Evolutionary conservation across 352 stramenopile genomes (phyloP).

Genomic region (Pythium diclinum): DNA sequence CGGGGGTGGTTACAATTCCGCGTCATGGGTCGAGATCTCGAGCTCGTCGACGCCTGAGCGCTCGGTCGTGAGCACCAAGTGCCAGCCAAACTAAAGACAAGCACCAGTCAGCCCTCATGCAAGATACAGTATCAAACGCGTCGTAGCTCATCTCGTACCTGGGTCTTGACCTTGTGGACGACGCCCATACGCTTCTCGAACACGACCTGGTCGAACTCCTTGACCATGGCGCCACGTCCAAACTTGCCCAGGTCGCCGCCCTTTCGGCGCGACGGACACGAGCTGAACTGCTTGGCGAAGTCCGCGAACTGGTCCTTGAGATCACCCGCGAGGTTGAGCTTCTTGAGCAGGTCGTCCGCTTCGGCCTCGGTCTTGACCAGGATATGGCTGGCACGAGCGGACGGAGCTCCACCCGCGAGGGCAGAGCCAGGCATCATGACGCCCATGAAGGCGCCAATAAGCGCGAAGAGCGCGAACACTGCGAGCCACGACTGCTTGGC

Average conservation of each 20-base stretch:
- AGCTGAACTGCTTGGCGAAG: conserved; percentile 61
- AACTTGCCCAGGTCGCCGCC: conserved; percentile 69
- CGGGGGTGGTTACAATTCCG: neutral
- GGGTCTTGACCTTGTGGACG: conserved; percentile 75
- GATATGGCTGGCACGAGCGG: conserved; percentile 75
- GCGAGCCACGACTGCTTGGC: conserved; percentile 25
- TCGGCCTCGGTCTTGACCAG: conserved; percentile 61
- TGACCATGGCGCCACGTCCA: conserved; percentile 67
- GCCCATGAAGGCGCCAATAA: conserved; percentile 34
- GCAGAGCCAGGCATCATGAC: conserved; percentile 28
- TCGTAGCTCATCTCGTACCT: conserved; percentile 34
- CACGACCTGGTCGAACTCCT: conserved; percentile 74
- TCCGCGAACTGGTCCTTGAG: conserved; percentile 47
- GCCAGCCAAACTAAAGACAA: conserved; percentile 64
- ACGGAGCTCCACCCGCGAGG: conserved; percentile 27
- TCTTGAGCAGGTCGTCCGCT: conserved; percentile 44
- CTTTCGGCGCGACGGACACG: conserved; percentile 60
- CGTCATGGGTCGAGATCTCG: conserved; percentile 27
- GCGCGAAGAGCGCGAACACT: conserved; percentile 26
- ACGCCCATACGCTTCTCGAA: conserved; percentile 62
- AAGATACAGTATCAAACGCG: neutral
- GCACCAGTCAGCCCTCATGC: neutral
- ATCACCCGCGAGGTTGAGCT: conserved; percentile 47
- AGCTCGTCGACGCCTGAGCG: conserved; percentile 46
- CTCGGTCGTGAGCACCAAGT: conserved; percentile 71